These are phyloP conservation scores for Geoglossum glabrum DNA, from an alignment of 495 filamentous ascomycete species.

Conservation along the genomic window DNA sequence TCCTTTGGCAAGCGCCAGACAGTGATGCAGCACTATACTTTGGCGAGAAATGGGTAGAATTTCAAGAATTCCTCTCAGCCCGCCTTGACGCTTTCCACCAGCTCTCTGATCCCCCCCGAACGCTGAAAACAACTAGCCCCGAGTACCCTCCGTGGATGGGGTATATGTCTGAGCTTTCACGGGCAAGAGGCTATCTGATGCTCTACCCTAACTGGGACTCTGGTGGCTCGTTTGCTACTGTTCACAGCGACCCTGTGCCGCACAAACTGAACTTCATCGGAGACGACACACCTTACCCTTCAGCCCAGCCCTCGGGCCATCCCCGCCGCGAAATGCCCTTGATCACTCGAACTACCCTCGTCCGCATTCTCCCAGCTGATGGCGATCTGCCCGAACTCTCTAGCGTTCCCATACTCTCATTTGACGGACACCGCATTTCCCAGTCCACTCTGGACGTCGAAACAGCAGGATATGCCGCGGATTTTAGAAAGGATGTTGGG, in stretches of 20 bases:
- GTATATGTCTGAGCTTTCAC: conserved; percentile 49
- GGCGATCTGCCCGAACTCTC: conserved; percentile 6
- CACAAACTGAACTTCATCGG: conserved; percentile 42
- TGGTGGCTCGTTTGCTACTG: conserved; percentile 31
- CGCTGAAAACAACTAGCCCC: conserved; percentile 26
- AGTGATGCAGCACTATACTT: conserved; percentile 63
- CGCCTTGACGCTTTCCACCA: conserved; percentile 23
- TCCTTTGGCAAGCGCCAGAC: conserved; percentile 66
- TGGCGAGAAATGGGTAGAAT: conserved; percentile 63
- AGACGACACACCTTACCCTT: neutral
- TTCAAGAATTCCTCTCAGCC: conserved; percentile 50
- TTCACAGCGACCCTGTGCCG: conserved; percentile 55
- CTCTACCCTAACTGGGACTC: conserved; percentile 44
- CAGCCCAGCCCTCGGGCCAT: neutral
- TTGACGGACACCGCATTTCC: conserved; percentile 2
- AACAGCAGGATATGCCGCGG: neutral
- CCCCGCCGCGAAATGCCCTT: neutral
- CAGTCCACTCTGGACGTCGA: neutral
- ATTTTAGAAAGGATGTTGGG: conserved; percentile 3
- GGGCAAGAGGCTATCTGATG: conserved; percentile 49
- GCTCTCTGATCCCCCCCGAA: conserved; percentile 19
- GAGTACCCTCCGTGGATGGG: conserved; percentile 61
- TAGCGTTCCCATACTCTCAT: conserved; percentile 2
- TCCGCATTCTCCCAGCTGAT: conserved; percentile 3
- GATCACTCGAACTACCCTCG: neutral